Conservation (phyloP, 192 early-diverging fungal species). For the Rhizophlyctis rosea region DNA sequence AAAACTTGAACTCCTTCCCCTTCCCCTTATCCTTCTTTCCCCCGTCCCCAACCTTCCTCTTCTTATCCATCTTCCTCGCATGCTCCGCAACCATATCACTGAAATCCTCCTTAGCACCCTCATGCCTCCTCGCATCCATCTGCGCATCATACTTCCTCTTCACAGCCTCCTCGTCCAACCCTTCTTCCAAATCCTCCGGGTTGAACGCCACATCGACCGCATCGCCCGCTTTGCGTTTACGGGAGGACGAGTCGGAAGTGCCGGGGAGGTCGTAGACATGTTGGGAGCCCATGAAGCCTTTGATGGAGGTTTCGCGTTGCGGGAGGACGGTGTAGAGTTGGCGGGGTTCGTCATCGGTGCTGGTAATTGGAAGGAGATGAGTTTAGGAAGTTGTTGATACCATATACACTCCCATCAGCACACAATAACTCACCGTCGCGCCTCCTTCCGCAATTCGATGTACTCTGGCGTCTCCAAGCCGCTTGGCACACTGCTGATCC, state of each 20-base stretch:
- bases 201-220: slow-evolving; percentile 84
- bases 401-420: too few relatives aligned
- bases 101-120: slow-evolving; percentile 61
- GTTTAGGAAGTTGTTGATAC: too few relatives aligned
- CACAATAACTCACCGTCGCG: slow-evolving; percentile 28
- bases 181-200: slow-evolving; percentile 80
- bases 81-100: slow-evolving; percentile 88
- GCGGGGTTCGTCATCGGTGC: slow-evolving; percentile 33
- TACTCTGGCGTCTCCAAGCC: slow-evolving; percentile 81
- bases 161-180: slow-evolving; percentile 72
- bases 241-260: slow-evolving; percentile 45
- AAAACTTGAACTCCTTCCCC: slow-evolving; percentile 48
- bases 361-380: slow-evolving; percentile 1
- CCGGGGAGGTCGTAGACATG: slow-evolving; percentile 80
- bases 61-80: slow-evolving; percentile 67
- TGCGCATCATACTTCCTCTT: slow-evolving; percentile 72
- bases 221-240: slow-evolving; percentile 50
- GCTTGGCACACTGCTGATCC: slow-evolving; percentile 66
- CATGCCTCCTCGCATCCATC: slow-evolving; percentile 37
- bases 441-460: slow-evolving; percentile 85
- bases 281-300: slow-evolving; percentile 90
- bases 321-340: slow-evolving; percentile 88
- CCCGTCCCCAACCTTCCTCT: slow-evolving; percentile 53
- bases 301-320: slow-evolving; percentile 58
- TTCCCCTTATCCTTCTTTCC: slow-evolving; percentile 44